Base-by-base conservation (phyloP, 163 green algal species). In the Scenedesmus sp. region DNA sequence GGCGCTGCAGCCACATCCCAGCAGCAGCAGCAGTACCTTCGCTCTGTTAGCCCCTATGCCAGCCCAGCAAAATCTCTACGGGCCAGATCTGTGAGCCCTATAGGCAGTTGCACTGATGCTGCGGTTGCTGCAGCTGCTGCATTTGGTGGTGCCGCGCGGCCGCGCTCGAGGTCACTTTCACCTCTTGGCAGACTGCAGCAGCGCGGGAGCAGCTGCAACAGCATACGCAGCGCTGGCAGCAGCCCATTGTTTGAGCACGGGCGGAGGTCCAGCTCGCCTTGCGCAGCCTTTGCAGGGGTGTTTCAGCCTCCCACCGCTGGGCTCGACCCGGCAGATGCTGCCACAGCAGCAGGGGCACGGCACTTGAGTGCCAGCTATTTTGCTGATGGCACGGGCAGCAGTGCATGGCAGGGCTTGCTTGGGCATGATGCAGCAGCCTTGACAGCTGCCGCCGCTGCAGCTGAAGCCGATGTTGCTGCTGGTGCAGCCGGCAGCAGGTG, bases 81-180 rank as follows among this genome's bases (percentile, higher is more conserved):
- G 60, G 70, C 70, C n/a, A 57, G 87, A n/a, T 85, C 87, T 2
- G 10, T 90, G 20, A 90, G 86, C 67, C 86, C 86, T 64, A 8
- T 73, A n/a, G 34, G 77, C 77, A 84, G 77, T 34, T 56, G 74
- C 74, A 83, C 23, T 12, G 8, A 12, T 60, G 87, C 20, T 52
- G 70, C 74, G 23, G 87, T 26, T 57, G 74, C 20, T n/a, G 74
- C 74, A 64, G 70, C 73, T 34, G 56, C 55, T 46, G 73, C 54
- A 20, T 9, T 52, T 34, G 46, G 46, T 77, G 67, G 10, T 13
- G 52, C 55, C 46, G 18, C 18, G 34, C 46, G 62, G 55, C 60
- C 70, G 84, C 85, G 60, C 70, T 76, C 76, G 13, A 67, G 84
- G 7, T 84, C 60, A 60, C 15, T 56, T 3, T 88, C 76, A 20